phyloP scores from a whole-genome alignment of 306 rosid species.

The Biancaea sappan region DNA sequence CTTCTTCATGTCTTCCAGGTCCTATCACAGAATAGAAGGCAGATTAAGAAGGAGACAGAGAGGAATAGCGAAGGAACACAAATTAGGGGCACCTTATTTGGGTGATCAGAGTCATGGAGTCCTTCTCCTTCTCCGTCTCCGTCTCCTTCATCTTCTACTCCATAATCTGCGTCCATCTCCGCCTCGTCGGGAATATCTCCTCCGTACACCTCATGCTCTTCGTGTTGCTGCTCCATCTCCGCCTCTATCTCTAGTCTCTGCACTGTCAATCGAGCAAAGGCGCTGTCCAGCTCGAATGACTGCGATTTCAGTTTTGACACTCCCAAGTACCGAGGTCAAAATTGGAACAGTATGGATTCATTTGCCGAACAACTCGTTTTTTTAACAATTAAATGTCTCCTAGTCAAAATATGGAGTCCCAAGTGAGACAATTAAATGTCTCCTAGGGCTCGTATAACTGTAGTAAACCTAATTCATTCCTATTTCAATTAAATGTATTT shows the following conservation, averaged over 20 bases:
- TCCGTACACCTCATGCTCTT: slow-evolving; percentile 75
- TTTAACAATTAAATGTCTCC: too few relatives aligned
- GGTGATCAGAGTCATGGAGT: slow-evolving; percentile 42
- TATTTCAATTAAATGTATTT: too few relatives aligned
- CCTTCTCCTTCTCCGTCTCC: slow-evolving; percentile 48
- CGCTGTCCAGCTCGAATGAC: background rate
- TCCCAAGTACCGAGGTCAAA: background rate
- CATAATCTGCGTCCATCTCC: slow-evolving; percentile 56
- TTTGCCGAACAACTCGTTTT: too few relatives aligned
- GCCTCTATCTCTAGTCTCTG: too few relatives aligned
- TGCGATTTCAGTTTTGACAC: background rate
- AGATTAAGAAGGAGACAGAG: background rate
- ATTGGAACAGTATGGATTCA: background rate
- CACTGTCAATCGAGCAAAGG: background rate
- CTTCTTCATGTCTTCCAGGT: slow-evolving; percentile 99
- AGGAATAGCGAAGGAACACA: background rate
- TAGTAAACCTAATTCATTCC: too few relatives aligned
- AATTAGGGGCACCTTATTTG: slow-evolving; percentile 46
- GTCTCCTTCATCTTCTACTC: slow-evolving; percentile 53
- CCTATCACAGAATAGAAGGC: slow-evolving; percentile 44
- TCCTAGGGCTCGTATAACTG: too few relatives aligned
- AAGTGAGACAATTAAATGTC: too few relatives aligned
- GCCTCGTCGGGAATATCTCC: slow-evolving; percentile 75
- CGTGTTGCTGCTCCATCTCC: slow-evolving; percentile 42
- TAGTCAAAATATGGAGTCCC: too few relatives aligned